These are phyloP conservation scores for Xylariaceae sp. DNA, from an alignment of 2,329 filamentous ascomycete genomes.

Conservation along the genomic window DNA sequence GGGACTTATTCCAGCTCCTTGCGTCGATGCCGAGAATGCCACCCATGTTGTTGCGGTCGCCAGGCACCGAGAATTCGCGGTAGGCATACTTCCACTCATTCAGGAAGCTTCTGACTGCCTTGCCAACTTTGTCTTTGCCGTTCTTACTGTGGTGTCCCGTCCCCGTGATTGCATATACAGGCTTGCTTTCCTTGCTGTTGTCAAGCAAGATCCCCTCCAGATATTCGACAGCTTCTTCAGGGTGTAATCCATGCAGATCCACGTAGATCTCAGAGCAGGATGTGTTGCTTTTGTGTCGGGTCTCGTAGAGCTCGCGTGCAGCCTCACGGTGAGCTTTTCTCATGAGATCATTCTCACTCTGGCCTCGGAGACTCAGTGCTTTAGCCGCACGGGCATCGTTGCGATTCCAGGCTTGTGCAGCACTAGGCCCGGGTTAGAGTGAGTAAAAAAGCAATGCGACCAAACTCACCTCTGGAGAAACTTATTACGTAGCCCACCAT, in stretches of 20 bases:
- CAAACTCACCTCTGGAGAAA: constrained; percentile 77
- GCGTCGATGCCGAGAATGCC: constrained; percentile 68
- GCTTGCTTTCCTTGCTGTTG: constrained; percentile 65
- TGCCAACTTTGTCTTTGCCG: constrained; percentile 97
- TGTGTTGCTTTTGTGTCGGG: constrained; percentile 69
- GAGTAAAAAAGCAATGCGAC: not conserved
- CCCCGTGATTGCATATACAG: constrained; percentile 92
- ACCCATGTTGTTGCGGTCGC: constrained; percentile 78
- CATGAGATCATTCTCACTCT: constrained; percentile 97
- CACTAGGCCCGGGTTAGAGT: constrained; percentile 47
- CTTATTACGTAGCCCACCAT: constrained; percentile 92
- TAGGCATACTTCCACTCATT: constrained; percentile 96
- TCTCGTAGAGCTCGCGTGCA: constrained; percentile 84
- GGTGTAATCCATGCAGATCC: constrained; percentile 96
- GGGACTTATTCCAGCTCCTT: constrained; percentile 60
- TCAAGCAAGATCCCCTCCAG: constrained; percentile 82
- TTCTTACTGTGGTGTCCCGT: constrained; percentile 98
- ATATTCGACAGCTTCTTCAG: constrained; percentile 93
- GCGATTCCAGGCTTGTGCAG: constrained; percentile 96
- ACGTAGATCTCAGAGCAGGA: constrained; percentile 74
- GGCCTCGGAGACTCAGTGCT: constrained; percentile 85
- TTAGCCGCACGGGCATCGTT: constrained; percentile 96
- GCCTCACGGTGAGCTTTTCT: constrained; percentile 93
- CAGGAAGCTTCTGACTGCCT: constrained; percentile 82
- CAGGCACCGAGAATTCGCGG: constrained; percentile 91